Evolutionary conservation across 805 yeast species (phyloP).

Genomic region (Kodamaea laetipori): DNA sequence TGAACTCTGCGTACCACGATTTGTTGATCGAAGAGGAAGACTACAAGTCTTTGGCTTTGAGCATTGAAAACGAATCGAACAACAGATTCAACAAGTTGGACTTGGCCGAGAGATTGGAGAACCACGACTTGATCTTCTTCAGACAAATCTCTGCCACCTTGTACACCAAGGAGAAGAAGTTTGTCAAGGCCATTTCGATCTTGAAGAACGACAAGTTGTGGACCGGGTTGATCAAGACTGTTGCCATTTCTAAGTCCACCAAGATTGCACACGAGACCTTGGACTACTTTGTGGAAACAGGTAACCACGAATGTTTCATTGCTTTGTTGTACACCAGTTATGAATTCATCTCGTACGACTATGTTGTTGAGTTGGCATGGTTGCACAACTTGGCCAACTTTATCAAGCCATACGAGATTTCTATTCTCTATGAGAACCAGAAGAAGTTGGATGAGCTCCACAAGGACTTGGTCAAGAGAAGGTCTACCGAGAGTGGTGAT

Average conservation of each 20-base stretch:
- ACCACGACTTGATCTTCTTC: constrained; percentile 87
- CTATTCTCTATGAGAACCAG: constrained; percentile 78
- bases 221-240: constrained; percentile 93
- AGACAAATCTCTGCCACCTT: constrained; percentile 94
- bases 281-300: constrained; percentile 92
- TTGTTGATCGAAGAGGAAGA: constrained; percentile 95
- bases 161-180: constrained; percentile 92
- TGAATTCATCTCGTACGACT: constrained; percentile 75
- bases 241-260: constrained; percentile 72
- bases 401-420: constrained; percentile 89
- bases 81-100: constrained; percentile 92
- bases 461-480: constrained; percentile 70
- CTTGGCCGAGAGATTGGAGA: constrained; percentile 89
- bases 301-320: constrained; percentile 92
- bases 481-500: constrained; percentile 52
- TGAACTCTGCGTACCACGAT: constrained; percentile 94
- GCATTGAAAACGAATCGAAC: constrained; percentile 74
- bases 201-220: constrained; percentile 91
- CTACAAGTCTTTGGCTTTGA: constrained; percentile 81
- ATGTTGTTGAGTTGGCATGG: constrained; percentile 90
- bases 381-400: constrained; percentile 79
- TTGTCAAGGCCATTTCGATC: constrained; percentile 83
- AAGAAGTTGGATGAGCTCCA: constrained; percentile 64
- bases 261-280: constrained; percentile 88
- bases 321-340: constrained; percentile 88